Evolutionary conservation across 2,329 filamentous ascomycete genomes (phyloP).

Genomic region (Xylaria sp.): DNA sequence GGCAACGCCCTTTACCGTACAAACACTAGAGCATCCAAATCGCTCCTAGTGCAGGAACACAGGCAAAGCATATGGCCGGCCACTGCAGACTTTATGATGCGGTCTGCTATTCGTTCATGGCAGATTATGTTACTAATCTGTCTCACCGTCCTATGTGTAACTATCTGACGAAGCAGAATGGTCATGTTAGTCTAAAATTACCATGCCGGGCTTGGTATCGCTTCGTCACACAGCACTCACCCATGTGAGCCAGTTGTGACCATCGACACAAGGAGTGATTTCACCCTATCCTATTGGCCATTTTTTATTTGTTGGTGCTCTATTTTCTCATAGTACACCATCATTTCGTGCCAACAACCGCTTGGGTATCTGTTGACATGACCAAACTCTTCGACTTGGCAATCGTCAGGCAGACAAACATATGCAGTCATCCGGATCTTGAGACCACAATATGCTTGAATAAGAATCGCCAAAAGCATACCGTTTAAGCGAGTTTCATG

Average conservation of each 20-base stretch:
- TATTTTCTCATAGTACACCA: neutral
- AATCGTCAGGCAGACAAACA: too few relatives aligned
- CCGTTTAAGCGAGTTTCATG: neutral
- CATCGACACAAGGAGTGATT: neutral
- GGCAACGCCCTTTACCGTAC: neutral
- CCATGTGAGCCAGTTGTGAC: neutral
- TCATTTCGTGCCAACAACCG: neutral
- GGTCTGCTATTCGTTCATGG: neutral
- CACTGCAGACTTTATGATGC: neutral
- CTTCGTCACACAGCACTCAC: neutral
- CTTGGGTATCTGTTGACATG: neutral
- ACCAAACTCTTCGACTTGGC: neutral
- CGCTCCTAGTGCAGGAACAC: constrained; percentile 5
- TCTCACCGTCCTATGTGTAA: constrained; percentile 17
- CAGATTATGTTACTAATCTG: constrained; percentile 6
- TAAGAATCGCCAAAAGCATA: neutral
- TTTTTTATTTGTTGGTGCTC: neutral
- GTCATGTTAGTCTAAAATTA: neutral
- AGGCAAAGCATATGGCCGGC: constrained; percentile 9
- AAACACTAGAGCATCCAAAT: neutral
- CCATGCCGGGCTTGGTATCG: neutral
- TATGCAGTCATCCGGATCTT: too few relatives aligned
- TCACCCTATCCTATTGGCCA: neutral
- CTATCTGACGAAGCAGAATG: constrained; percentile 4
- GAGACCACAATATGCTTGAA: neutral